A percentile compares a stretch with the other conserved stretches of the same genome.
Evolutionary conservation across 164 flowering plant species (phyloP).

Genomic region (Macadamia integrifolia): DNA sequence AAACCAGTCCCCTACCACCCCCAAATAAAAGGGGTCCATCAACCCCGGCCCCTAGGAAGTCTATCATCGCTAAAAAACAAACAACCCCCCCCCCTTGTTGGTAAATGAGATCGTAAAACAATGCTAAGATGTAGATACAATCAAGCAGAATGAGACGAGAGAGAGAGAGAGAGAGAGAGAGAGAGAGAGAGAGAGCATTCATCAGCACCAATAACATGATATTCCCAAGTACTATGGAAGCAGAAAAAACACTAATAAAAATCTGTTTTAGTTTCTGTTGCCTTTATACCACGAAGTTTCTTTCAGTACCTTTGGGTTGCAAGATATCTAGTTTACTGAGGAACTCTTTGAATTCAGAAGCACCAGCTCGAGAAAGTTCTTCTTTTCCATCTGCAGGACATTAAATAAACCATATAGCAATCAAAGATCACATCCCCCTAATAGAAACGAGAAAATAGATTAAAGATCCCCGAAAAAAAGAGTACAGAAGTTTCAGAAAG

Average conservation of each 20-base stretch:
- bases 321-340: constrained; percentile 57
- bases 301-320: constrained; percentile 51
- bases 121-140: too few species aligned
- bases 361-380: constrained; percentile 41
- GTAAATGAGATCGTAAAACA: too few species aligned
- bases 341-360: constrained; percentile 47
- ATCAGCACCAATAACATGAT: not conserved
- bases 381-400: constrained; percentile 57
- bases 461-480: not conserved
- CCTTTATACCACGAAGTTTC: too few species aligned
- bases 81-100: too few species aligned
- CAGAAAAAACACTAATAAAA: not conserved
- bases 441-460: not conserved
- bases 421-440: not conserved
- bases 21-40: not conserved
- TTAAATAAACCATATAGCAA: not conserved
- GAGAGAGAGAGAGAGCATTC: not conserved
- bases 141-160: too few species aligned
- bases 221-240: not conserved
- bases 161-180: too few species aligned
- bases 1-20: not conserved
- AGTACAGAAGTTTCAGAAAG: not conserved
- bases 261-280: too few species aligned
- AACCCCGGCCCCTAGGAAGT: too few species aligned
- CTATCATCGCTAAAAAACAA: too few species aligned